These are phyloP conservation scores for Penicillium nucicola DNA, from an alignment of 495 filamentous ascomycete genomes.

Conservation along the genomic window DNA sequence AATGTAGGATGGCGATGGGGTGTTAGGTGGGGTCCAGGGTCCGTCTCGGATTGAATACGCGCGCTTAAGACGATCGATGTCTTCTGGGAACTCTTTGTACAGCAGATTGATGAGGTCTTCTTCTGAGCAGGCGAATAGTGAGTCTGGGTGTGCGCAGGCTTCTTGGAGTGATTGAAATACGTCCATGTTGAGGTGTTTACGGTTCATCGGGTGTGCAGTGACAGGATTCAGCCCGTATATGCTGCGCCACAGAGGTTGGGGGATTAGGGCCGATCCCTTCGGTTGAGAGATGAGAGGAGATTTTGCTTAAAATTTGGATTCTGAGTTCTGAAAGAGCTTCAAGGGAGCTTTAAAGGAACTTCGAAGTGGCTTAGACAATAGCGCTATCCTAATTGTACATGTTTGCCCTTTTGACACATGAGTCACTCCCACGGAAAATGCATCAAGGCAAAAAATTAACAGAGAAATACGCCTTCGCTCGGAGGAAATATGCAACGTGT, in stretches of 20 bases:
- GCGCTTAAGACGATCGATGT: slow-evolving; percentile 15
- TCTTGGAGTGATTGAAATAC: slow-evolving; percentile 1
- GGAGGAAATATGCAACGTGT: not conserved
- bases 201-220: not conserved
- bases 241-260: too few relatives aligned
- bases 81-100: slow-evolving; percentile 9
- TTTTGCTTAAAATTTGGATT: not conserved
- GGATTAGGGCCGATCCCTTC: not conserved
- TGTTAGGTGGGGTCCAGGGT: not conserved
- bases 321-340: not conserved
- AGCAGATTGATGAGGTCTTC: slow-evolving; percentile 5
- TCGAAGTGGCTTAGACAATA: not conserved
- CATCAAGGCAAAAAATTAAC: not conserved
- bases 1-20: slow-evolving; percentile 10
- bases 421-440: not conserved
- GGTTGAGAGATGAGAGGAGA: not conserved
- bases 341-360: too few relatives aligned
- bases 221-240: too few relatives aligned
- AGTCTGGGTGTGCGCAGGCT: slow-evolving; percentile 6
- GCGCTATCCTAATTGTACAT: slow-evolving; percentile 1
- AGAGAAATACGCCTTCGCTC: not conserved
- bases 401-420: not conserved
- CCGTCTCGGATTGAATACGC: slow-evolving; percentile 19
- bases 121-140: slow-evolving; percentile 3
- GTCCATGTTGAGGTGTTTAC: not conserved